These are phyloP conservation scores for Colletotrichum sp. DNA, from an alignment of 2,329 filamentous ascomycete genomes.

Conservation along the genomic window DNA sequence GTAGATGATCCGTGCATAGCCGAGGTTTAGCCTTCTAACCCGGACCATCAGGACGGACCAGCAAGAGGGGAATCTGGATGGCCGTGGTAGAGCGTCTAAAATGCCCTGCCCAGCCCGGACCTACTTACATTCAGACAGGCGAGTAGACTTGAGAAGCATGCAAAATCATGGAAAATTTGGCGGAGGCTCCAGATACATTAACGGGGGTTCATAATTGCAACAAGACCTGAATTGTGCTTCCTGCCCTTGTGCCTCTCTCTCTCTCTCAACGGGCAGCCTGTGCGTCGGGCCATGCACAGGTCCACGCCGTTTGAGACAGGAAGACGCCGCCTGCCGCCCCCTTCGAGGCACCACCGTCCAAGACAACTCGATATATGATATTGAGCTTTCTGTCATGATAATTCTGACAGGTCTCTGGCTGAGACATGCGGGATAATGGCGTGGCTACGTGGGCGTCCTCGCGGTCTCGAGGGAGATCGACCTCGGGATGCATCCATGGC, in stretches of 20 bases:
- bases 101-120: not conserved
- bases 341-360: not conserved
- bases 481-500: not conserved
- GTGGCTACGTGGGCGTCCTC: not conserved
- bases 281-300: not conserved
- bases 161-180: not conserved
- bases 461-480: not conserved
- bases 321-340: not conserved
- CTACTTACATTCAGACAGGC: not conserved
- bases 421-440: not conserved
- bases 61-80: not conserved
- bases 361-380: not conserved
- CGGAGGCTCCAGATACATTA: not conserved
- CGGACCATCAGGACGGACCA: not conserved
- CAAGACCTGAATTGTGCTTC: not conserved
- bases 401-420: not conserved
- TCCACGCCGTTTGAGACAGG: not conserved
- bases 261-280: not conserved
- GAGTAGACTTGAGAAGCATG: not conserved
- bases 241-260: not conserved
- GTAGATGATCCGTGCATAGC: not conserved
- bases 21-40: conserved; percentile 12
- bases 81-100: not conserved
- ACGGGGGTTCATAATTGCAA: not conserved
- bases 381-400: not conserved